Base-by-base conservation (phyloP, 345 rosid species). In the Gossypium turneri region DNA sequence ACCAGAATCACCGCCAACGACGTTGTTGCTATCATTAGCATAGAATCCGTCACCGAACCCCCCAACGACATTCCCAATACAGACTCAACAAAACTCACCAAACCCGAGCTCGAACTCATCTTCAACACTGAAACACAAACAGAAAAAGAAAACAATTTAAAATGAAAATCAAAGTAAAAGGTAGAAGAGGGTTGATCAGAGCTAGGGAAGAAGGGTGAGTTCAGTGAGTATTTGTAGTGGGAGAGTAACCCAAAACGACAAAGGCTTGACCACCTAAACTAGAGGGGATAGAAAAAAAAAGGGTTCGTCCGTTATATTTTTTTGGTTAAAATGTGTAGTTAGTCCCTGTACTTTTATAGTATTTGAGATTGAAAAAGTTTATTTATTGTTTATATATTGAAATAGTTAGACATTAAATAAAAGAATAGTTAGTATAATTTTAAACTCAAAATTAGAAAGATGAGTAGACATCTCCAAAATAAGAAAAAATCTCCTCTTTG, bases 1-100 rank as follows among this genome's bases (percentile, higher is more conserved):
- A 94, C 98, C 43, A 86, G 76, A 1, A 77, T 52, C 11, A 88
- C 68, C 0, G 93, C 94, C 64, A 88, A 45, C 47, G 91, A 87
- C 59, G 98, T 93, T 44, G 90, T 85, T 2, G 78, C 83, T 19
- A 84, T 78, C 85, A 85, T 72, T 3, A 88, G 60, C 67, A 80
- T 66, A 47, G 89, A 81, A 80, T 90, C 92, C 6, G 92, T 75
- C 7, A 85, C 70, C 13, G 87, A 78, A 55, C 52, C 79, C 10
- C 81, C 82, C 10, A 84, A 66, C 34, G 86, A 78, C n/a, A 85
- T 79, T 7, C 90, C 89, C 10, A 86, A 65, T 44, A 75, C 27
- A 16, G 89, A 78, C 79, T 89, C 92, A 60, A 89, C 84, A 64
- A 79, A 81, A 78, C 84, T 79, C 74, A 87, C 84, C 79, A 81